Percentiles rank a stretch among this genome's conserved stretches.
Evolutionary conservation across 352 stramenopile genomes (phyloP).

Genomic region (Thalassiosira livingstoniorum): DNA sequence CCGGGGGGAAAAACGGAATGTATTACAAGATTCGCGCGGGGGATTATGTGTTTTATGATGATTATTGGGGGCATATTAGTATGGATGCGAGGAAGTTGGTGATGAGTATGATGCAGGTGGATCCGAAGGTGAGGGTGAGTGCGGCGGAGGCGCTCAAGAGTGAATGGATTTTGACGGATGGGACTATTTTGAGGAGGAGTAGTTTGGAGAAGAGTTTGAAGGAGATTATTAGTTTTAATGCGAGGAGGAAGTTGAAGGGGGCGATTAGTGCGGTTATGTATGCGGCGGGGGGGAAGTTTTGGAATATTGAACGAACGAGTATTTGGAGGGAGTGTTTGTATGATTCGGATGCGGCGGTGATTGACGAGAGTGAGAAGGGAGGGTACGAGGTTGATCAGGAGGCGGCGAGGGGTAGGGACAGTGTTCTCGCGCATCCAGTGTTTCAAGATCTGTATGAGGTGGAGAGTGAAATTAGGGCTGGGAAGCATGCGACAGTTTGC

Average conservation of each 20-base stretch:
- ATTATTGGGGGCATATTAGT: slow-evolving; percentile 92
- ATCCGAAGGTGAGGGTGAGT: slow-evolving; percentile 88
- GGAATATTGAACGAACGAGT: slow-evolving; percentile 41
- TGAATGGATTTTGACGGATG: slow-evolving; percentile 76
- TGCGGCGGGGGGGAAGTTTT: slow-evolving; percentile 46
- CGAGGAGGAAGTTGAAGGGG: slow-evolving; percentile 76
- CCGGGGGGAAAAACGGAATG: slow-evolving; percentile 23
- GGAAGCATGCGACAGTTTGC: slow-evolving; percentile 66
- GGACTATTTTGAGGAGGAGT: slow-evolving; percentile 61
- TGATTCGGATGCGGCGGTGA: slow-evolving; percentile 21
- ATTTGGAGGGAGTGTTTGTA: slow-evolving; percentile 54
- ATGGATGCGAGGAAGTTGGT: slow-evolving; percentile 93
- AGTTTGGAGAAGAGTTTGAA: slow-evolving; percentile 74
- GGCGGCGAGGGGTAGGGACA: too few relatives aligned
- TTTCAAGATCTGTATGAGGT: slow-evolving; percentile 49
- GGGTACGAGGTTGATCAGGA: neutral
- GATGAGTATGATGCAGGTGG: slow-evolving; percentile 91
- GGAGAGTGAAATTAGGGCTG: slow-evolving; percentile 29
- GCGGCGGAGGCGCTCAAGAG: slow-evolving; percentile 70
- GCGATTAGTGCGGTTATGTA: slow-evolving; percentile 77
- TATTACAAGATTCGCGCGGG: slow-evolving; percentile 74
- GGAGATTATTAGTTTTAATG: slow-evolving; percentile 86
- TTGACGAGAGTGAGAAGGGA: slow-evolving; percentile 14
- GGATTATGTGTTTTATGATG: slow-evolving; percentile 89
- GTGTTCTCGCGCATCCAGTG: too few relatives aligned